phyloP scores from a whole-genome alignment of 306 rosid genomes.

The Fragaria iinumae region DNA sequence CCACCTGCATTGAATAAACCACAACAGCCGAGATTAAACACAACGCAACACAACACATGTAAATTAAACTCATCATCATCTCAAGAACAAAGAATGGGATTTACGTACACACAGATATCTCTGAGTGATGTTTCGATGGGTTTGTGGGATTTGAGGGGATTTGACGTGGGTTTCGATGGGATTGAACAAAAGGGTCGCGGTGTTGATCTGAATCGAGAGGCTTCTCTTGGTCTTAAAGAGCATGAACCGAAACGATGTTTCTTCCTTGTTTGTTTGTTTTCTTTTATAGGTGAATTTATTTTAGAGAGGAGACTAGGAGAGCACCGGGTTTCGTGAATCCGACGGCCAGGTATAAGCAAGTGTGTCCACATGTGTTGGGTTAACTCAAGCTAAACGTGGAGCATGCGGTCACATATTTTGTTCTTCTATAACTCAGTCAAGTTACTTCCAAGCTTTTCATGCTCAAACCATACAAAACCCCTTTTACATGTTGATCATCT shows the following conservation, averaged over 20 bases:
- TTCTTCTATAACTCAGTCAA: too few species aligned
- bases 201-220: constrained; percentile 74
- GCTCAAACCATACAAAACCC: too few species aligned
- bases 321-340: constrained; percentile 27
- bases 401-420: not conserved
- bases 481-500: too few species aligned
- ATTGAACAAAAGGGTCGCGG: constrained; percentile 32
- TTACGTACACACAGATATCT: not conserved
- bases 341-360: constrained; percentile 19
- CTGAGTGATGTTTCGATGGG: too few species aligned
- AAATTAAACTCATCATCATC: not conserved
- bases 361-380: constrained; percentile 25
- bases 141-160: constrained; percentile 28
- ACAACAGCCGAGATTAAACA: constrained; percentile 12
- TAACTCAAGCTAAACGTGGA: constrained; percentile 1
- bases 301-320: not conserved
- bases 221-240: constrained; percentile 56
- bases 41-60: not conserved
- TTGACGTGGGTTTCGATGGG: constrained; percentile 70
- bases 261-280: constrained; percentile 16
- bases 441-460: too few species aligned
- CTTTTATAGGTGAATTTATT: not conserved
- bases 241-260: constrained; percentile 52
- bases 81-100: not conserved
- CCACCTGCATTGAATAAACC: constrained; percentile 37